These are phyloP conservation scores for Teratosphaeria viscida DNA, from an alignment of 2,329 filamentous ascomycete genomes.

Conservation along the genomic window DNA sequence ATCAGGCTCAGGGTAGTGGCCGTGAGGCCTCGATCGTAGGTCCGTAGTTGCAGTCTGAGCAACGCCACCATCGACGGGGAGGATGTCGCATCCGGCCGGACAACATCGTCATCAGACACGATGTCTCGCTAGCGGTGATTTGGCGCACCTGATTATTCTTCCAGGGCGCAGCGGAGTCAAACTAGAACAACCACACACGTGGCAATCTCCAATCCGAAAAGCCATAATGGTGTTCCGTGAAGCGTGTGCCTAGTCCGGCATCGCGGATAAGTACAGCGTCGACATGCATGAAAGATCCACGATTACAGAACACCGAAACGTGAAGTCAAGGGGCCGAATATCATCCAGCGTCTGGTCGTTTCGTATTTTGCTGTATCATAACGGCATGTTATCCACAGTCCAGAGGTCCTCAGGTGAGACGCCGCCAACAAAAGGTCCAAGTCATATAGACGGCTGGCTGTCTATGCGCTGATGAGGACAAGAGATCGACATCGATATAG, in stretches of 20 bases:
- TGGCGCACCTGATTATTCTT: too few relatives aligned
- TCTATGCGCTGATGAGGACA: not conserved
- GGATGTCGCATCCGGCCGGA: too few relatives aligned
- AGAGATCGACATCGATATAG: not conserved
- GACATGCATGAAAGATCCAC: too few relatives aligned
- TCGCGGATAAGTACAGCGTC: too few relatives aligned
- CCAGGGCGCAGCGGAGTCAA: too few relatives aligned
- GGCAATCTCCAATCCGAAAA: too few relatives aligned
- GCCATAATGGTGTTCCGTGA: too few relatives aligned
- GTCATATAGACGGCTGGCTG: not conserved
- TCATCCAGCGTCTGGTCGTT: not conserved
- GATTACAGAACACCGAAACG: not conserved
- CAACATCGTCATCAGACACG: too few relatives aligned
- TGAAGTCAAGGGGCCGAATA: not conserved
- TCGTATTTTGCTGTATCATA: not conserved
- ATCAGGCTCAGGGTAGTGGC: too few relatives aligned
- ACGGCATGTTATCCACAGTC: not conserved
- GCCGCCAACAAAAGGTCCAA: not conserved
- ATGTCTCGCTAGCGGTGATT: too few relatives aligned
- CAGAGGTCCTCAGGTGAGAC: not conserved
- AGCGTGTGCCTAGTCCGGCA: too few relatives aligned
- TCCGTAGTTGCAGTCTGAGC: not conserved
- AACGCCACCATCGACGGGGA: not conserved
- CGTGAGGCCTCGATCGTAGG: not conserved
- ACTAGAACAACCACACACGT: too few relatives aligned